phyloP scores from a whole-genome alignment of 2,329 filamentous ascomycete species.

The Lasiodiplodia sp. region DNA sequence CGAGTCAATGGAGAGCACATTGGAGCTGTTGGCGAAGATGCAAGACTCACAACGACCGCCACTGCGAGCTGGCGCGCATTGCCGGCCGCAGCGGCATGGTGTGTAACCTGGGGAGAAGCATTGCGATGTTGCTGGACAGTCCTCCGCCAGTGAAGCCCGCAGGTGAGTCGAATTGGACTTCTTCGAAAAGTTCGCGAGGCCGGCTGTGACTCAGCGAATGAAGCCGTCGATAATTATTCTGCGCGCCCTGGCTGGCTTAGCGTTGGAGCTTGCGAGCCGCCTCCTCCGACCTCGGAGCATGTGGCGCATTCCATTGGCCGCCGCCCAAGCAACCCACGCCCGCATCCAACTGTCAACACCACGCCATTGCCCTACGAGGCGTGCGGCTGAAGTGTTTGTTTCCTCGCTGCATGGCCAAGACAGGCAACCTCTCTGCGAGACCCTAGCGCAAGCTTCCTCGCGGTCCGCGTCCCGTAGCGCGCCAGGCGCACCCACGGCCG shows the following conservation, averaged over 20 bases:
- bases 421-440: neutral
- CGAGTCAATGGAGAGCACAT: conserved; percentile 17
- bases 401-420: neutral
- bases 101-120: conserved; percentile 28
- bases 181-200: conserved; percentile 20
- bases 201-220: conserved; percentile 28
- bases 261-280: conserved; percentile 11
- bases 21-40: neutral
- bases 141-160: neutral
- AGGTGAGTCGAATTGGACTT: conserved; percentile 23
- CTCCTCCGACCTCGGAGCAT: conserved; percentile 18
- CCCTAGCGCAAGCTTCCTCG: neutral
- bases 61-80: conserved; percentile 23
- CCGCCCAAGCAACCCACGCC: conserved; percentile 5
- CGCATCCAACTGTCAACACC: neutral
- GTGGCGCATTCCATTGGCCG: neutral
- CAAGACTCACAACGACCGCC: conserved; percentile 26
- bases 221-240: conserved; percentile 27
- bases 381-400: neutral
- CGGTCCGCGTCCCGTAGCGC: conserved; percentile 14
- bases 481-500: neutral
- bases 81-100: conserved; percentile 20
- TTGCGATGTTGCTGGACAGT: neutral
- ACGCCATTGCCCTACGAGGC: neutral
- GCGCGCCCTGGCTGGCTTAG: conserved; percentile 22